Conservation (phyloP, 2,329 filamentous ascomycete genomes). For the Graphium sp. region DNA sequence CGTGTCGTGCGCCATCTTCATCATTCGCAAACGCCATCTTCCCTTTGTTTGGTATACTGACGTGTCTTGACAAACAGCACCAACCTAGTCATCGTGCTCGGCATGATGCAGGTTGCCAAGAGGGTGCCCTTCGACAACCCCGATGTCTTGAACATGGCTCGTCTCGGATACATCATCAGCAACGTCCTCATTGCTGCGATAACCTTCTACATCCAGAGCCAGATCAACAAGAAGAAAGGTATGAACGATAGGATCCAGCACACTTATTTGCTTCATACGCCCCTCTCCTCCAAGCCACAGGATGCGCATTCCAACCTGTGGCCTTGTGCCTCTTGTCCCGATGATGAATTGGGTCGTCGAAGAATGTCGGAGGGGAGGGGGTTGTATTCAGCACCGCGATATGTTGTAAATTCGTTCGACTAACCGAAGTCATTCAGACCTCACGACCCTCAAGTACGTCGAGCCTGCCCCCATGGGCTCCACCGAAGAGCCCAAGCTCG, state of each 20-base stretch:
- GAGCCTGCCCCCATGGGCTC: constrained; percentile 89
- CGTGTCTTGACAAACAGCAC: constrained; percentile 34
- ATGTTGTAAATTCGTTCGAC: neutral
- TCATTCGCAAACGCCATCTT: neutral
- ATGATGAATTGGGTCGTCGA: too few species aligned
- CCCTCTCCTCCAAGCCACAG: too few species aligned
- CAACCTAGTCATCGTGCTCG: constrained; percentile 87
- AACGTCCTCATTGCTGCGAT: constrained; percentile 71
- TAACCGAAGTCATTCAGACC: constrained; percentile 38
- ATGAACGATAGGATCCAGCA: constrained; percentile 12
- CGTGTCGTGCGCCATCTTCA: neutral
- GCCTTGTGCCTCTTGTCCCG: too few species aligned
- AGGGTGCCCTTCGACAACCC: constrained; percentile 86
- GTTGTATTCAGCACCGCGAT: too few species aligned
- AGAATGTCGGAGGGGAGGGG: too few species aligned
- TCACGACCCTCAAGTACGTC: constrained; percentile 97
- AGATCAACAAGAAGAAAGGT: constrained; percentile 98
- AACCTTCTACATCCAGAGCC: constrained; percentile 69
- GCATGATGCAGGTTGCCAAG: constrained; percentile 98
- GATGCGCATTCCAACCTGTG: too few species aligned
- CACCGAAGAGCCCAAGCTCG: constrained; percentile 84
- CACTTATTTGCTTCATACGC: too few species aligned
- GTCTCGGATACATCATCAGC: constrained; percentile 37
- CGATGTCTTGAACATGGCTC: constrained; percentile 36
- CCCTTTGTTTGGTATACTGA: neutral